These are phyloP conservation scores for Aspergillus sclerotiicarbonarius DNA, from an alignment of 495 filamentous ascomycete genomes.

Conservation along the genomic window DNA sequence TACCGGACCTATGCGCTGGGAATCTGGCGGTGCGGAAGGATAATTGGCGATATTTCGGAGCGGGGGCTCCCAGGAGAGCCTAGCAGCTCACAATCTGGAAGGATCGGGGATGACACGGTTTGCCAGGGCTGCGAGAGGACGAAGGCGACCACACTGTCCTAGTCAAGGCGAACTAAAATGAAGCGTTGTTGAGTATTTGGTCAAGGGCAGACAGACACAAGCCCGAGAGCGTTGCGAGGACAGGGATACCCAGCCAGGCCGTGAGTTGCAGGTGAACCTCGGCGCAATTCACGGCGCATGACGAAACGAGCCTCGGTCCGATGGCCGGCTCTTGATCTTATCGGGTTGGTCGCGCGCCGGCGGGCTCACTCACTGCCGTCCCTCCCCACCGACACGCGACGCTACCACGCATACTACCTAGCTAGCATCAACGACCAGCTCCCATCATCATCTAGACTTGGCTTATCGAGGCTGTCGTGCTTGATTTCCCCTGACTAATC, in stretches of 20 bases:
- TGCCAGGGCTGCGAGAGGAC: not conserved
- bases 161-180: not conserved
- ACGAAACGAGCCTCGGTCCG: constrained; percentile 42
- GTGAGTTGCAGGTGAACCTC: constrained; percentile 26
- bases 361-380: constrained; percentile 17
- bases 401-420: not conserved
- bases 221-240: constrained; percentile 3
- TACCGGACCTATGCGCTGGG: not conserved
- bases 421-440: not conserved
- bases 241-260: constrained; percentile 9
- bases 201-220: not conserved
- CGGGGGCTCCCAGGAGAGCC: not conserved
- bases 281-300: constrained; percentile 26
- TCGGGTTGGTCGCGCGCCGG: constrained; percentile 6
- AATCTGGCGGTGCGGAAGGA: not conserved
- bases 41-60: not conserved
- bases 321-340: constrained; percentile 8
- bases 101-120: not conserved
- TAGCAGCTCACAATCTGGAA: not conserved
- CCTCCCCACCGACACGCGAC: constrained; percentile 11
- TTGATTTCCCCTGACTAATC: too few species aligned
- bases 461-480: too few species aligned
- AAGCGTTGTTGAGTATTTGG: not conserved
- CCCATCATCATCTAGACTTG: too few species aligned
- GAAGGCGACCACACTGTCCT: not conserved